These are phyloP conservation scores for Termitomyces sp. DNA, from an alignment of 768 basidiomycete species.

Conservation along the genomic window DNA sequence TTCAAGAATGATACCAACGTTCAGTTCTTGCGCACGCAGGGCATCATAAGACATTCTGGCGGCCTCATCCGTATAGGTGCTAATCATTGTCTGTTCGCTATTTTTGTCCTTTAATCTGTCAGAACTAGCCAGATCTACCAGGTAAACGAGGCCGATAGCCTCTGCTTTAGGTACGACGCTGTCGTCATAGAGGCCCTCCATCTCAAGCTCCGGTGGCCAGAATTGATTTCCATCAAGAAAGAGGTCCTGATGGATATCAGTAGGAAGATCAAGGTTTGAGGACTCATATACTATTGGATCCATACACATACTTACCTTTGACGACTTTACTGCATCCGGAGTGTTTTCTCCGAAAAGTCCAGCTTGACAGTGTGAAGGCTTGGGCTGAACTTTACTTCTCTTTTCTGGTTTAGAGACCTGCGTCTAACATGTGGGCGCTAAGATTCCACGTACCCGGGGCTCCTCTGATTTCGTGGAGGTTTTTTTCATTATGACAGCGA, in stretches of 20 bases:
- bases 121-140: slow-evolving; percentile 22
- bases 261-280: too few relatives aligned
- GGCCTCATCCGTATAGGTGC: too few relatives aligned
- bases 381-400: not conserved
- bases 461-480: not conserved
- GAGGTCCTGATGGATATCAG: too few relatives aligned
- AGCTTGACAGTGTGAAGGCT: not conserved
- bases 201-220: not conserved
- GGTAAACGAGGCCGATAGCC: slow-evolving; percentile 38
- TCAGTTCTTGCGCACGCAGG: slow-evolving; percentile 37
- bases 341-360: not conserved
- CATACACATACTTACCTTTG: not conserved
- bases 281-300: not conserved
- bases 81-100: too few relatives aligned
- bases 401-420: not conserved
- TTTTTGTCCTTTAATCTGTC: too few relatives aligned
- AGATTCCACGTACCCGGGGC: not conserved
- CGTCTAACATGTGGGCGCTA: not conserved
- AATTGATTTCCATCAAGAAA: not conserved
- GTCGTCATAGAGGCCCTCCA: not conserved
- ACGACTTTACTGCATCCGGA: not conserved
- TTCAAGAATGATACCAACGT: slow-evolving; percentile 48
- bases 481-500: slow-evolving; percentile 31
- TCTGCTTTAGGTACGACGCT: not conserved
- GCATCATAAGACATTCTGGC: slow-evolving; percentile 14